Evolutionary conservation across 257 asterid genomes (phyloP).

Genomic region (Solanum ossicruentum): DNA sequence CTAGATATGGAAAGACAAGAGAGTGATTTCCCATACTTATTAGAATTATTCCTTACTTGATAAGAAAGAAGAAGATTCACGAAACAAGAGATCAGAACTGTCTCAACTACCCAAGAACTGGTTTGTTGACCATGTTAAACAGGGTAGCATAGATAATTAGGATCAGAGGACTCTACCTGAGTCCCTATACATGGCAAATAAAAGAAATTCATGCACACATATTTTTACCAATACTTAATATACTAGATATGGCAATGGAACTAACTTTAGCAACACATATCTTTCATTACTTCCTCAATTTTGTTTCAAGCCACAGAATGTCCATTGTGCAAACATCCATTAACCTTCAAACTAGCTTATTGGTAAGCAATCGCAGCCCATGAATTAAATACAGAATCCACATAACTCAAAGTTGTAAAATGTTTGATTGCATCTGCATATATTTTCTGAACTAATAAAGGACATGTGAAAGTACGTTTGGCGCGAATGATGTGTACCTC

Average conservation of each 20-base stretch:
- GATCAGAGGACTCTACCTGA: not conserved
- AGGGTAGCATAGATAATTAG: not conserved
- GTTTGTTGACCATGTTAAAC: not conserved
- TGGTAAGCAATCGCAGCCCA: not conserved
- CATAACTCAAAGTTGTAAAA: not conserved
- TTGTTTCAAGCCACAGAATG: not conserved
- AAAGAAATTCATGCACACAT: not conserved
- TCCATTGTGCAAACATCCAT: not conserved
- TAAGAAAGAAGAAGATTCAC: not conserved
- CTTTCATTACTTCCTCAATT: not conserved
- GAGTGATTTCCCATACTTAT: not conserved
- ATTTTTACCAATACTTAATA: not conserved
- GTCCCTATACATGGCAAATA: not conserved
- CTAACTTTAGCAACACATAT: not conserved
- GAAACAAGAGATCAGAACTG: not conserved
- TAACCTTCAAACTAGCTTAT: not conserved
- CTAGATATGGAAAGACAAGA: too few relatives aligned
- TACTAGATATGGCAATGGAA: not conserved
- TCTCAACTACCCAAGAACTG: not conserved
- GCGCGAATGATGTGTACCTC: constrained; percentile 21
- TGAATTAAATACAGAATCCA: not conserved
- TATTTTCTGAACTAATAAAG: not conserved
- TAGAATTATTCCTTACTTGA: not conserved
- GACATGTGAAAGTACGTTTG: not conserved
- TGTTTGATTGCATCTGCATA: not conserved